phyloP scores from a whole-genome alignment of 2,329 filamentous ascomycete genomes.

The Microdochium trichocladiopsis region DNA sequence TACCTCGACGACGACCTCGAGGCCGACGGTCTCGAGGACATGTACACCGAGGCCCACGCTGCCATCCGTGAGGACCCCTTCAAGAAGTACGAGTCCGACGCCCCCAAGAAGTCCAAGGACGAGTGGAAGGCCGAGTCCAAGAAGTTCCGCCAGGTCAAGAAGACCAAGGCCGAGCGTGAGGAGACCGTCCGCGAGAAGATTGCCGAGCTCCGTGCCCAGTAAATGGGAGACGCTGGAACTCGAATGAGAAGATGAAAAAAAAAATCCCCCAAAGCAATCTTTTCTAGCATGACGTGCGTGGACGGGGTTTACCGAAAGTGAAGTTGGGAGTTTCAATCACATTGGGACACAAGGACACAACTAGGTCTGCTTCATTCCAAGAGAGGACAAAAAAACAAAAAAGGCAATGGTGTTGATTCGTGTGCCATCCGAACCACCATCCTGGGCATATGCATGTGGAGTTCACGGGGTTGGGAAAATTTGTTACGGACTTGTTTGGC shows the following conservation, averaged over 20 bases:
- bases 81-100: slow-evolving; percentile 77
- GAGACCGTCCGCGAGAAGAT: slow-evolving; percentile 87
- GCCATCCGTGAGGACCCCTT: slow-evolving; percentile 96
- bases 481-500: background rate
- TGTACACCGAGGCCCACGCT: slow-evolving; percentile 92
- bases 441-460: background rate
- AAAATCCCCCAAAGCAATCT: background rate
- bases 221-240: slow-evolving; percentile 17
- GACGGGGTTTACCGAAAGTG: background rate
- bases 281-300: background rate
- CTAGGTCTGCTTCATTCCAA: background rate
- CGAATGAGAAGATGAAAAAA: background rate
- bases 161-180: slow-evolving; percentile 76
- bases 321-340: background rate
- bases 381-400: background rate
- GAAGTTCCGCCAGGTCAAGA: slow-evolving; percentile 77
- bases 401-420: background rate
- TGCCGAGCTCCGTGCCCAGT: slow-evolving; percentile 62
- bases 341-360: background rate
- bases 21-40: slow-evolving; percentile 92
- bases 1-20: slow-evolving; percentile 97
- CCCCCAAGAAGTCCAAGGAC: slow-evolving; percentile 91
- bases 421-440: background rate
- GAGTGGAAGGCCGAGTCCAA: slow-evolving; percentile 93
- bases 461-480: slow-evolving; percentile 1